Conservation (phyloP, 805 yeast species). For the Saccharomyces eubayanus region DNA sequence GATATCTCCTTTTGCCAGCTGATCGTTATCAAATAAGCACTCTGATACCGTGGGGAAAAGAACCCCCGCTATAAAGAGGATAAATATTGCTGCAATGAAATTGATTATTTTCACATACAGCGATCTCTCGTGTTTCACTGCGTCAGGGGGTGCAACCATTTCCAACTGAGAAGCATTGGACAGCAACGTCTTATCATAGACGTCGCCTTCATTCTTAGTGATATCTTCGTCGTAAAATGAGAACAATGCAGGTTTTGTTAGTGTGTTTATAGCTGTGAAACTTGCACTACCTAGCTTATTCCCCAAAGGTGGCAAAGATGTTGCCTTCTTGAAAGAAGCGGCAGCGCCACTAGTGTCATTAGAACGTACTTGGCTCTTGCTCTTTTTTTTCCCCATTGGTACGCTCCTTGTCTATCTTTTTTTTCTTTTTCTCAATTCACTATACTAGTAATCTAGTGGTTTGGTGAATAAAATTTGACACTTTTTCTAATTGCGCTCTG, state of each 20-base stretch:
- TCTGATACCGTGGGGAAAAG: conserved; percentile 44
- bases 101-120: conserved; percentile 5
- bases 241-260: conserved; percentile 43
- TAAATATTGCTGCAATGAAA: conserved; percentile 11
- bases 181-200: not conserved
- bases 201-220: conserved; percentile 22
- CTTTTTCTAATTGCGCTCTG: not conserved
- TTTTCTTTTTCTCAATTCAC: not conserved
- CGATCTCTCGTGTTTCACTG: not conserved
- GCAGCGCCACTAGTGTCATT: conserved; percentile 1
- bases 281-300: conserved; percentile 11
- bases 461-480: not conserved
- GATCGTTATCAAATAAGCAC: conserved; percentile 39
- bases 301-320: not conserved
- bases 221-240: conserved; percentile 39
- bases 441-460: not conserved
- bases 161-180: not conserved
- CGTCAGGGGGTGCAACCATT: not conserved
- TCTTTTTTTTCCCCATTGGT: not conserved
- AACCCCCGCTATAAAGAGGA: conserved; percentile 40
- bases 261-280: conserved; percentile 32
- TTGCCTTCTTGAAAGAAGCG: not conserved
- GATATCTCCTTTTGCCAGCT: not conserved
- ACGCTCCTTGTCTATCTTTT: not conserved
- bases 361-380: not conserved